Conservation (phyloP, 345 rosid genomes). For the Populus euphratica region DNA sequence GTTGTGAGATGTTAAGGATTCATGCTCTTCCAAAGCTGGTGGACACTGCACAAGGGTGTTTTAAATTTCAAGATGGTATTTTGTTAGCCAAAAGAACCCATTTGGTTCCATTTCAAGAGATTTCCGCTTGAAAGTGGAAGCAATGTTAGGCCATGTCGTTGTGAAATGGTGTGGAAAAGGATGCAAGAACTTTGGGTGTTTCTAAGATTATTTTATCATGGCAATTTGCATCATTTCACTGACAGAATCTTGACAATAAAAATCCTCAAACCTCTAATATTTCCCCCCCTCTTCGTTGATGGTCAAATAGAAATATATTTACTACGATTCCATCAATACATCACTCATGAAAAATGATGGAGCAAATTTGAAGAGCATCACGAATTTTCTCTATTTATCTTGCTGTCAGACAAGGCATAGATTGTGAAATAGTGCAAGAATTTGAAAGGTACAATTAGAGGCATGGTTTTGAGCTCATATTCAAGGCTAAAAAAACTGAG, state of each 20-base stretch:
- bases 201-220: not conserved
- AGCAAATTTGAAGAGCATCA: not conserved
- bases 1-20: slow-evolving; percentile 16
- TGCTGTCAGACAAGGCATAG: not conserved
- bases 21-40: slow-evolving; percentile 25
- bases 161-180: too few relatives aligned
- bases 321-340: not conserved
- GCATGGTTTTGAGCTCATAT: not conserved
- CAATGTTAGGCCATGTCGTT: not conserved
- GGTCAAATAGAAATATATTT: too few relatives aligned
- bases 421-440: not conserved
- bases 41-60: slow-evolving; percentile 32
- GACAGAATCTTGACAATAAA: not conserved
- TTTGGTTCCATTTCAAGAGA: not conserved
- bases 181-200: not conserved
- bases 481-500: not conserved
- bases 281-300: too few relatives aligned
- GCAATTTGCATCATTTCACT: not conserved
- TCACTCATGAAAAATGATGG: not conserved
- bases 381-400: not conserved
- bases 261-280: not conserved
- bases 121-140: slow-evolving; percentile 7
- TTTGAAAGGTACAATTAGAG: not conserved
- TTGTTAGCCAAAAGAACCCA: not conserved
- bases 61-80: slow-evolving; percentile 12